phyloP scores from a whole-genome alignment of 2,329 filamentous ascomycete genomes.

The Penicillium sp. region DNA sequence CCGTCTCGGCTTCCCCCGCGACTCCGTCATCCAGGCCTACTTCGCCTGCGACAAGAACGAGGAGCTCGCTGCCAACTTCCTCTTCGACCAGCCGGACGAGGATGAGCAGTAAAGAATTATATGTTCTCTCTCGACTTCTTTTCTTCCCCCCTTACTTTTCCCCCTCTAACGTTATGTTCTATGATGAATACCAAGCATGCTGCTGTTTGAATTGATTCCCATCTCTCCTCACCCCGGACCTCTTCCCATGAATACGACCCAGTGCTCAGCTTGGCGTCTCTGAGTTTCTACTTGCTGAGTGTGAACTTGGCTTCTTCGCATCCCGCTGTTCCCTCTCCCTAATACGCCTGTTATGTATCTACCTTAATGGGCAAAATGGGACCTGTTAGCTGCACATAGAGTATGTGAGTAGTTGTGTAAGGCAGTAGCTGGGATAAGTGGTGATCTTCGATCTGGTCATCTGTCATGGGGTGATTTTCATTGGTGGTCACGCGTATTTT shows the following conservation, averaged over 20 bases:
- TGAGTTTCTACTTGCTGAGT: conserved; percentile 8
- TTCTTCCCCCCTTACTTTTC: conserved; percentile 1
- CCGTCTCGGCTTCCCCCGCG: conserved; percentile 86
- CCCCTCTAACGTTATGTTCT: conserved; percentile 23
- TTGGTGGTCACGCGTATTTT: background rate
- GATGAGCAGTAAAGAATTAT: conserved; percentile 48
- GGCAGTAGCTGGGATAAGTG: background rate
- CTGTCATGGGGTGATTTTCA: background rate
- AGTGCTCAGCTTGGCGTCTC: conserved; percentile 3
- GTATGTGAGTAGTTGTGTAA: background rate
- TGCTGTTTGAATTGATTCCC: conserved; percentile 21
- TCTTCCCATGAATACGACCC: conserved; percentile 5
- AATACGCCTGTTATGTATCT: conserved; percentile 33
- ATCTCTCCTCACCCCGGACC: conserved; percentile 1
- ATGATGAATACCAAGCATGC: conserved; percentile 33
- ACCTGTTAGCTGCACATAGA: conserved; percentile 22
- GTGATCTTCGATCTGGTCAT: background rate
- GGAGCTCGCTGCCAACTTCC: conserved; percentile 94
- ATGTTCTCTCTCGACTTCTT: conserved; percentile 1
- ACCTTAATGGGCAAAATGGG: conserved; percentile 33
- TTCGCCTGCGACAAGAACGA: conserved; percentile 99
- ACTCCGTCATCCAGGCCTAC: conserved; percentile 95
- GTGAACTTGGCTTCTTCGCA: conserved; percentile 11
- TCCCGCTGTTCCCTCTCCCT: conserved; percentile 5
- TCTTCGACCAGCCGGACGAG: conserved; percentile 95